Percentiles rank a stretch among this genome's conserved stretches.
phyloP scores from a whole-genome alignment of 2,329 filamentous ascomycete species.

The Grosmannia penicillata region DNA sequence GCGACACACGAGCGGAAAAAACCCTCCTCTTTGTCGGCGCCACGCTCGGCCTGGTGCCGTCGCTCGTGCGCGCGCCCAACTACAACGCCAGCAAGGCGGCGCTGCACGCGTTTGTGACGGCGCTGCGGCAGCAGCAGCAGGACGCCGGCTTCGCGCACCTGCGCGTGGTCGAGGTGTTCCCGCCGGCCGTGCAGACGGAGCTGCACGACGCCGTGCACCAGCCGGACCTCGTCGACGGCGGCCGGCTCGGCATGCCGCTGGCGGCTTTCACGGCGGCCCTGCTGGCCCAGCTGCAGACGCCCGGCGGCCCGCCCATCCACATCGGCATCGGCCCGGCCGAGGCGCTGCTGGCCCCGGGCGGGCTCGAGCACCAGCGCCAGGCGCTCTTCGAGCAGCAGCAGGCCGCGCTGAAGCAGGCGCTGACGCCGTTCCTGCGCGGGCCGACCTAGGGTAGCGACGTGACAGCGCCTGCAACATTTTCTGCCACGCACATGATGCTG shows the following conservation, averaged over 20 bases:
- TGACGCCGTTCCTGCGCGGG: too few relatives aligned
- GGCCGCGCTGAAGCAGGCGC: too few relatives aligned
- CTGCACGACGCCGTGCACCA: constrained; percentile 24
- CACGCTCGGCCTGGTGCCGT: constrained; percentile 22
- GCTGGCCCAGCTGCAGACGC: constrained; percentile 18
- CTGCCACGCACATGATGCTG: too few relatives aligned
- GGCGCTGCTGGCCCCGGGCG: too few relatives aligned
- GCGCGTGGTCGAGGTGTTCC: constrained; percentile 27
- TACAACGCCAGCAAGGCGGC: constrained; percentile 36
- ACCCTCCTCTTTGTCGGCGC: constrained; percentile 16
- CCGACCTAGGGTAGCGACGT: too few relatives aligned
- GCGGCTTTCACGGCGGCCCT: constrained; percentile 25
- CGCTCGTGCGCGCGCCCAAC: constrained; percentile 24
- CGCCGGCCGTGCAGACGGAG: constrained; percentile 26
- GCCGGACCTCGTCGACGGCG: constrained; percentile 25
- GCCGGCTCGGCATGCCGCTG: constrained; percentile 32
- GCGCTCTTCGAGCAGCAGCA: too few relatives aligned
- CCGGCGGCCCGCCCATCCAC: constrained; percentile 28
- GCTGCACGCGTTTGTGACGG: constrained; percentile 27
- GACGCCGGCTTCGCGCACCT: constrained; percentile 17
- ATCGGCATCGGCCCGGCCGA: constrained; percentile 39
- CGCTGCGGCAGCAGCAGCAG: constrained; percentile 28
- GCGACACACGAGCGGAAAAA: too few relatives aligned
- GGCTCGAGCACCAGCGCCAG: too few relatives aligned
- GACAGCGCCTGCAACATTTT: too few relatives aligned